Evolutionary conservation across 2,329 filamentous ascomycete species (phyloP).

Genomic region (Beauveria brongniartii): DNA sequence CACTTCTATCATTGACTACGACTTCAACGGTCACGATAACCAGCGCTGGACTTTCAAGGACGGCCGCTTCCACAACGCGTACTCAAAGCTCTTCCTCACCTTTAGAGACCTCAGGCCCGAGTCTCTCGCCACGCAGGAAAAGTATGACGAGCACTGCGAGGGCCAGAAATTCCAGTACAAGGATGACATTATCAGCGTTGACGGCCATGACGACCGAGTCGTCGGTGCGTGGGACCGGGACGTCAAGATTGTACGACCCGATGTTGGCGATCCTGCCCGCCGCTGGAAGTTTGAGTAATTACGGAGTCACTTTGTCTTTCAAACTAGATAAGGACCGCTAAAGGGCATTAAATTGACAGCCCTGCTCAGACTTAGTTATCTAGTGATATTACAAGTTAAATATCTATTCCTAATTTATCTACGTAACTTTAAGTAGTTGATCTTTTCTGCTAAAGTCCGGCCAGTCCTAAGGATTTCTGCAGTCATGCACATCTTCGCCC

Average conservation of each 20-base stretch:
- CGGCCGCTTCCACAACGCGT: neutral
- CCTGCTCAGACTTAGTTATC: too few relatives aligned
- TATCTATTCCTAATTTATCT: too few relatives aligned
- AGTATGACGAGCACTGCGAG: neutral
- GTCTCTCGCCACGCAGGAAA: neutral
- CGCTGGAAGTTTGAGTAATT: neutral
- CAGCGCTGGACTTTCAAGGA: accelerated
- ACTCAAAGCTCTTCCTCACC: neutral
- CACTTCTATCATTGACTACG: neutral
- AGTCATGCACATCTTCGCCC: neutral
- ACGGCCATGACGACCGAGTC: neutral
- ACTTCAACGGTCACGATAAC: neutral
- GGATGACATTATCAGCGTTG: neutral
- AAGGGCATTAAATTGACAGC: too few relatives aligned
- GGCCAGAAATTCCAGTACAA: neutral
- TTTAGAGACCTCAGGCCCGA: neutral
- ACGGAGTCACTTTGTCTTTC: too few relatives aligned
- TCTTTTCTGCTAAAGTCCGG: too few relatives aligned
- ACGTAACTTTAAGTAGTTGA: too few relatives aligned
- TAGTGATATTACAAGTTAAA: too few relatives aligned
- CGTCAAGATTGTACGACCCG: neutral
- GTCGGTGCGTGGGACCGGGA: neutral
- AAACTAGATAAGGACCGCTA: too few relatives aligned
- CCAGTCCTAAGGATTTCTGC: neutral
- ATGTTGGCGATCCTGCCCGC: neutral